Evolutionary conservation across 2,329 filamentous ascomycete species (phyloP).

Genomic region (Plectosphaerella plurivora): DNA sequence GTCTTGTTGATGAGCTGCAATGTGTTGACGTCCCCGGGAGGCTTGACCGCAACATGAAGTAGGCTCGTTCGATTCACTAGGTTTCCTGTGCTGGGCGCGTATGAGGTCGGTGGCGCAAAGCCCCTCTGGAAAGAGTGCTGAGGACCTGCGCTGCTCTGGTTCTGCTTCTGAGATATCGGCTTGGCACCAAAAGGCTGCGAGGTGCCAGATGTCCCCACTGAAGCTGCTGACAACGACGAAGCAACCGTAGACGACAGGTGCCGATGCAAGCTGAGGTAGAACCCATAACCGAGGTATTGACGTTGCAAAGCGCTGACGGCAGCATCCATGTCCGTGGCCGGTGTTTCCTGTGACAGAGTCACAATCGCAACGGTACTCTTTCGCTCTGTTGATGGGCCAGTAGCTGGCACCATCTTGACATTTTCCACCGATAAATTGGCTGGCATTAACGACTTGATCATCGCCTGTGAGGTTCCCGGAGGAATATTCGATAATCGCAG

Average conservation of each 20-base stretch:
- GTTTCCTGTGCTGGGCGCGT: slow-evolving; percentile 39
- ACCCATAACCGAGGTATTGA: slow-evolving; percentile 79
- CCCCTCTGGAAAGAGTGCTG: slow-evolving; percentile 48
- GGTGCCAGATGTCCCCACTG: slow-evolving; percentile 38
- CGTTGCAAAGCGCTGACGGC: slow-evolving; percentile 76
- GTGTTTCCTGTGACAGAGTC: slow-evolving; percentile 73
- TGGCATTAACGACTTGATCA: slow-evolving; percentile 56
- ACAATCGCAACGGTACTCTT: slow-evolving; percentile 76
- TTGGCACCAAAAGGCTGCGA: slow-evolving; percentile 77
- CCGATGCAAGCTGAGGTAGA: slow-evolving; percentile 73
- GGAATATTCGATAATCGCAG: slow-evolving; percentile 58
- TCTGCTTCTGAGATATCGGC: slow-evolving; percentile 43
- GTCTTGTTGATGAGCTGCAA: slow-evolving; percentile 84
- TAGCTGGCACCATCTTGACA: slow-evolving; percentile 63
- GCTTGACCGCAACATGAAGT: slow-evolving; percentile 66
- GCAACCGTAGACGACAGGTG: slow-evolving; percentile 74
- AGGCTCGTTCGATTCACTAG: slow-evolving; percentile 40
- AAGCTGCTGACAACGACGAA: slow-evolving; percentile 31
- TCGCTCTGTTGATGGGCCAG: slow-evolving; percentile 54
- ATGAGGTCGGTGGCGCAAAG: slow-evolving; percentile 75
- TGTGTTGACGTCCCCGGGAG: slow-evolving; percentile 73
- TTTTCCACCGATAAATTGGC: slow-evolving; percentile 63
- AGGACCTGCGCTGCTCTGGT: slow-evolving; percentile 28
- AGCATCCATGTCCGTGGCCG: slow-evolving; percentile 77
- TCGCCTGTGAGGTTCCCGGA: slow-evolving; percentile 53